Evolutionary conservation across 1,284 basidiomycete species (phyloP).

Genomic region (Tilletia caries): DNA sequence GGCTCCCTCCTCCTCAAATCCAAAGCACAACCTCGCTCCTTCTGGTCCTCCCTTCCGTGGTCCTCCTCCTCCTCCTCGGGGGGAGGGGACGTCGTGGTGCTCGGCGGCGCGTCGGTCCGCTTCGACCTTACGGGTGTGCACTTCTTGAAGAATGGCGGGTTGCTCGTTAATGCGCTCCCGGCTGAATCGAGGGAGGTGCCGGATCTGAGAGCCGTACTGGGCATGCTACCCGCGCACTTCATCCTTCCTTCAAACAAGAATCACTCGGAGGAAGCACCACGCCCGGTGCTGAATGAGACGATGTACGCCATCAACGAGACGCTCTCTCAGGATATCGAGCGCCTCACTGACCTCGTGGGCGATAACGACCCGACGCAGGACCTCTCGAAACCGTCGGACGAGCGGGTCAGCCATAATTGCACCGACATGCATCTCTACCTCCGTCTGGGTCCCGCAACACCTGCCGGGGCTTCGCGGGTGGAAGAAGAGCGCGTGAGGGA

Average conservation of each 20-base stretch:
- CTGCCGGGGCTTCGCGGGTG: background rate
- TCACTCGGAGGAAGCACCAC: background rate
- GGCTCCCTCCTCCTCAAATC: background rate
- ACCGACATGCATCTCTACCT: conserved; percentile 10
- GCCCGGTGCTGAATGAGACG: background rate
- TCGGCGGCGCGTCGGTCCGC: background rate
- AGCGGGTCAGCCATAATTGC: conserved; percentile 1
- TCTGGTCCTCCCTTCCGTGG: conserved; percentile 3
- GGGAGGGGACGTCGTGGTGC: too few species aligned
- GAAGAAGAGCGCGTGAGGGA: background rate
- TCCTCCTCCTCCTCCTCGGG: too few species aligned
- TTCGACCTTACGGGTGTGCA: background rate
- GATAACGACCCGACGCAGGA: conserved; percentile 5
- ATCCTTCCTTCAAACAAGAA: background rate
- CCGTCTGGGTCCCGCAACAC: background rate
- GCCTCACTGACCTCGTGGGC: conserved; percentile 1
- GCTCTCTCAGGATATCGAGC: background rate
- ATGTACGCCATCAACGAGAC: background rate
- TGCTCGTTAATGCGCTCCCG: background rate
- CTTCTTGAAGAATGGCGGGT: background rate
- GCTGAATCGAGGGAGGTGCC: background rate
- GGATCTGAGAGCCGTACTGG: background rate
- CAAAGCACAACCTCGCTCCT: background rate
- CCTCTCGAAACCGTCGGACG: background rate
- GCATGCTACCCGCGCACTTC: background rate